phyloP scores from a whole-genome alignment of 2,329 filamentous ascomycete genomes.

The Pleurostoma richardsiae region DNA sequence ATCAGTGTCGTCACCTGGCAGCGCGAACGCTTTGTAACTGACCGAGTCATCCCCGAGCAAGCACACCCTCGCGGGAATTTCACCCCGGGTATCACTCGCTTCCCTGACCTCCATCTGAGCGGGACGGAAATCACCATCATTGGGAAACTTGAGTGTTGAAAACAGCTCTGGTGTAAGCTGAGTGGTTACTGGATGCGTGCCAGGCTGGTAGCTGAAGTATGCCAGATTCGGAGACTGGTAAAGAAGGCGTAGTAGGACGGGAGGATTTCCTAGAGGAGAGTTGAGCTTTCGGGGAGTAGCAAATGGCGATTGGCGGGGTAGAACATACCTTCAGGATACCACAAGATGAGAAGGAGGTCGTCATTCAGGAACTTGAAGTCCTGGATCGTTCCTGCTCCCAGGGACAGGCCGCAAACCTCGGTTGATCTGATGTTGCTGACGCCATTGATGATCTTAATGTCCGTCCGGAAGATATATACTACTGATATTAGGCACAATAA shows the following conservation, averaged over 20 bases:
- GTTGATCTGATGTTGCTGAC: slow-evolving; percentile 44
- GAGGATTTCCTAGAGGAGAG: slow-evolving; percentile 1
- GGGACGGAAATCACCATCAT: slow-evolving; percentile 30
- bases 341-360: slow-evolving; percentile 54
- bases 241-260: not conserved
- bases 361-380: slow-evolving; percentile 68
- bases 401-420: slow-evolving; percentile 31
- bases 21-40: slow-evolving; percentile 40
- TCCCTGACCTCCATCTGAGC: slow-evolving; percentile 47
- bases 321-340: slow-evolving; percentile 29
- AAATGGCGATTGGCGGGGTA: too few relatives aligned
- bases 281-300: too few relatives aligned
- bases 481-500: not conserved
- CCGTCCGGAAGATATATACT: slow-evolving; percentile 55
- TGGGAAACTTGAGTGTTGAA: slow-evolving; percentile 5
- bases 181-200: slow-evolving; percentile 1
- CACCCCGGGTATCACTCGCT: slow-evolving; percentile 34
- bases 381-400: slow-evolving; percentile 39
- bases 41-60: slow-evolving; percentile 42
- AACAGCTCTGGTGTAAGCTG: slow-evolving; percentile 3
- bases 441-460: slow-evolving; percentile 49
- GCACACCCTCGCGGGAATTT: slow-evolving; percentile 44
- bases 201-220: not conserved
- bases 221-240: not conserved
- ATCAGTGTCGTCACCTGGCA: slow-evolving; percentile 24